A percentile compares a stretch with the other conserved stretches of the same genome.
Evolutionary conservation across 352 stramenopile genomes (phyloP).

Genomic region (Phytophthora quininea): DNA sequence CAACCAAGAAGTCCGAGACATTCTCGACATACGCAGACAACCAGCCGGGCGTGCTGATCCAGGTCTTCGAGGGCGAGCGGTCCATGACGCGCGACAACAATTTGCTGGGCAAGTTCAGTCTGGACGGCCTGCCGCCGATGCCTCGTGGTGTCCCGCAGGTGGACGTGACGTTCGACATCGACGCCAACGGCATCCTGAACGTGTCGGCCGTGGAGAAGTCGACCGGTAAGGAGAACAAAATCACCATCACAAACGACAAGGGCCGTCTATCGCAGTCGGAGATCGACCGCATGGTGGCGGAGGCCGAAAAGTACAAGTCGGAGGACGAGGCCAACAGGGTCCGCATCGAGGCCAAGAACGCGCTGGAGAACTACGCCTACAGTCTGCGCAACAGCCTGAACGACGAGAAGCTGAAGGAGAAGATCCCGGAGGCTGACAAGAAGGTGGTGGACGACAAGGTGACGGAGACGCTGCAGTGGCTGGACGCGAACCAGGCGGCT

Average conservation of each 20-base stretch:
- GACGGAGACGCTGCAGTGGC: constrained; percentile 97
- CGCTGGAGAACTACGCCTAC: constrained; percentile 96
- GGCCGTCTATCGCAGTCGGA: constrained; percentile 97
- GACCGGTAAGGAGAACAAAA: constrained; percentile 97
- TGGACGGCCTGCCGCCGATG: constrained; percentile 88
- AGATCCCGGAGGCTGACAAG: constrained; percentile 93
- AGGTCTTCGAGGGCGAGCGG: constrained; percentile 93
- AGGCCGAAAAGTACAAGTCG: constrained; percentile 98
- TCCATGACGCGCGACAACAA: constrained; percentile 95
- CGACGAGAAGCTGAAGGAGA: constrained; percentile 94
- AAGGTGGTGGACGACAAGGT: constrained; percentile 90
- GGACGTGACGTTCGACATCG: constrained; percentile 92
- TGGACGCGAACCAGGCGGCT: constrained; percentile 92
- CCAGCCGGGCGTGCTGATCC: constrained; percentile 86
- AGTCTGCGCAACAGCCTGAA: constrained; percentile 93
- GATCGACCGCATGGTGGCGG: constrained; percentile 98
- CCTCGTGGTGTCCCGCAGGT: constrained; percentile 89
- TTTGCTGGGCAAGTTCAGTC: constrained; percentile 88
- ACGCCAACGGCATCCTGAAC: constrained; percentile 93
- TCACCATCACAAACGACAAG: constrained; percentile 99
- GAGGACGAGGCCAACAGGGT: constrained; percentile 97
- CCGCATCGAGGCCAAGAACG: constrained; percentile 96
- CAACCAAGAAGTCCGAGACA: constrained; percentile 85
- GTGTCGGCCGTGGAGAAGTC: constrained; percentile 93
- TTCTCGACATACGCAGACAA: constrained; percentile 92